A percentile compares a stretch with the other conserved stretches of the same genome.
phyloP scores from a whole-genome alignment of 805 yeast species.

The Clavispora vitiphila region DNA sequence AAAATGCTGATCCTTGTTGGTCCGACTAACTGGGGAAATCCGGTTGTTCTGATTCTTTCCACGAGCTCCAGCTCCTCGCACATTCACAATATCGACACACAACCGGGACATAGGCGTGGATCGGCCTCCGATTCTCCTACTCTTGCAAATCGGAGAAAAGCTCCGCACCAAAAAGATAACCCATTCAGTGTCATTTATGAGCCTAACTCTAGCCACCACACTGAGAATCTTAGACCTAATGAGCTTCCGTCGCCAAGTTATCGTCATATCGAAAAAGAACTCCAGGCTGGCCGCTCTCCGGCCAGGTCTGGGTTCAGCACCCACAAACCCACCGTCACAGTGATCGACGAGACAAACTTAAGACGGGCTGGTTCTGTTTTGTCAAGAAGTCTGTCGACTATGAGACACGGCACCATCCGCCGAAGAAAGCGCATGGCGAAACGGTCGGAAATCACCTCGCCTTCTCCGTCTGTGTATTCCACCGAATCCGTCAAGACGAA shows the following conservation, averaged over 20 bases:
- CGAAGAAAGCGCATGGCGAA: slow-evolving; percentile 25
- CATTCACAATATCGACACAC: neutral
- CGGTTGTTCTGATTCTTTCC: slow-evolving; percentile 5
- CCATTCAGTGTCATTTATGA: slow-evolving; percentile 13
- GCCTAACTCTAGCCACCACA: neutral
- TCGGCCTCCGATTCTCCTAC: neutral
- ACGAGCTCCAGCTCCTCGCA: neutral
- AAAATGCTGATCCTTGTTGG: slow-evolving; percentile 9
- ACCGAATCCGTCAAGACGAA: slow-evolving; percentile 3
- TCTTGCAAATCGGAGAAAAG: neutral
- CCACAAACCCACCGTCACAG: slow-evolving; percentile 9
- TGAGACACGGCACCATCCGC: slow-evolving; percentile 26
- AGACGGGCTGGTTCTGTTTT: slow-evolving; percentile 25
- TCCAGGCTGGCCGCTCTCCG: slow-evolving; percentile 8
- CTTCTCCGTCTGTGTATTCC: slow-evolving; percentile 7
- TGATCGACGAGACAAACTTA: slow-evolving; percentile 6
- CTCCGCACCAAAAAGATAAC: slow-evolving; percentile 1
- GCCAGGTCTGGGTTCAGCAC: neutral
- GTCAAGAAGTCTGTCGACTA: slow-evolving; percentile 26
- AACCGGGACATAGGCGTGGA: neutral
- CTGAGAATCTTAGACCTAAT: slow-evolving; percentile 1
- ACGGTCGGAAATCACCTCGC: slow-evolving; percentile 7
- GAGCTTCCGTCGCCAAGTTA: slow-evolving; percentile 10
- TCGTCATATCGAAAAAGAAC: slow-evolving; percentile 11
- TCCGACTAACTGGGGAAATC: slow-evolving; percentile 7